Evolutionary conservation across 176 grass and related monocot species (phyloP).

Genomic region (Ensete glaucum): DNA sequence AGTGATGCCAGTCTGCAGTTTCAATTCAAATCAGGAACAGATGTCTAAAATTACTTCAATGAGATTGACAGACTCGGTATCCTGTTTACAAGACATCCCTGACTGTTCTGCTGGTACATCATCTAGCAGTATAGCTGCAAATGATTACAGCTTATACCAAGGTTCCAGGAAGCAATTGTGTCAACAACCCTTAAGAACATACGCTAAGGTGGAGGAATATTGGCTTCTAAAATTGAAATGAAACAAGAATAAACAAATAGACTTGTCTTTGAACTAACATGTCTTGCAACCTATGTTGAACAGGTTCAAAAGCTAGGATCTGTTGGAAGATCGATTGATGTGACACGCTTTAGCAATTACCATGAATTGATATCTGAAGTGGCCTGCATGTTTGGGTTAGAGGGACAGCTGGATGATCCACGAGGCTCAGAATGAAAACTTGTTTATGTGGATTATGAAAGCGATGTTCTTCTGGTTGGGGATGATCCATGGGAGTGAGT

Average conservation of each 20-base stretch:
- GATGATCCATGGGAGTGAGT: constrained; percentile 98
- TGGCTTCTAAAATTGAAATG: constrained; percentile 5
- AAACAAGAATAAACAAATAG: neutral
- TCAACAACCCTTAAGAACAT: constrained; percentile 72
- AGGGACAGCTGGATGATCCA: constrained; percentile 71
- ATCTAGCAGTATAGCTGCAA: constrained; percentile 59
- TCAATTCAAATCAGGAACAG: constrained; percentile 26
- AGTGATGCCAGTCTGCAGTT: neutral
- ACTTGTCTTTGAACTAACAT: neutral
- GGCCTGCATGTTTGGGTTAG: constrained; percentile 80
- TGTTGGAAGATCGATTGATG: constrained; percentile 91
- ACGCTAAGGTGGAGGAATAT: constrained; percentile 66
- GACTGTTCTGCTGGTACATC: constrained; percentile 51
- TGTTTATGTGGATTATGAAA: constrained; percentile 94
- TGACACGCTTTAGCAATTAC: constrained; percentile 86
- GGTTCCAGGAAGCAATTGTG: constrained; percentile 28
- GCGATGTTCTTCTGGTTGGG: constrained; percentile 85
- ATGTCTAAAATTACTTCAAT: constrained; percentile 30
- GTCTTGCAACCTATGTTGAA: constrained; percentile 7
- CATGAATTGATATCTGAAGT: constrained; percentile 74
- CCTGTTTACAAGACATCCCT: constrained; percentile 45
- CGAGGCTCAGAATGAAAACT: constrained; percentile 80
- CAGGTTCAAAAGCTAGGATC: constrained; percentile 92
- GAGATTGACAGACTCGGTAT: constrained; percentile 33
- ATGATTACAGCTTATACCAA: constrained; percentile 39